Evolutionary conservation across 192 early-diverging fungal genomes (phyloP).

Genomic region (Thoreauomyces humboldtii): DNA sequence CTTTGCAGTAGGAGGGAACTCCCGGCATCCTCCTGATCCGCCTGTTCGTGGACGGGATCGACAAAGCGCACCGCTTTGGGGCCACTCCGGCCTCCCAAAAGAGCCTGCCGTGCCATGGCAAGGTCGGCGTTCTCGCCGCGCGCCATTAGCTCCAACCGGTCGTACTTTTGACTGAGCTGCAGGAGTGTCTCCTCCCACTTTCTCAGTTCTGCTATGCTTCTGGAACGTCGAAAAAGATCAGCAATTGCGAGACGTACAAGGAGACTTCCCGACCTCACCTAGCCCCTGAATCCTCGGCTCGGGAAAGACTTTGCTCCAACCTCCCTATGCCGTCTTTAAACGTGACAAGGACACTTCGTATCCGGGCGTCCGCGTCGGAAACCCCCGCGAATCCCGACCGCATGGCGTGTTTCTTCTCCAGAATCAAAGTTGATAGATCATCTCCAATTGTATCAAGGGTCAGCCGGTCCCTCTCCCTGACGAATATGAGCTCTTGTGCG

Average conservation of each 20-base stretch:
- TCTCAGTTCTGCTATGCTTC: constrained; percentile 52
- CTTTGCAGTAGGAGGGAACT: constrained; percentile 62
- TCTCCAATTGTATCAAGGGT: constrained; percentile 53
- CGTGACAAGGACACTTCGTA: constrained; percentile 49
- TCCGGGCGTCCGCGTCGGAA: constrained; percentile 48
- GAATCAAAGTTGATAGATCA: constrained; percentile 51
- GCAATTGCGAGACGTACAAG: too few species aligned
- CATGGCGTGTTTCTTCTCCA: constrained; percentile 57
- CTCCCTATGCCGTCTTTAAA: constrained; percentile 51
- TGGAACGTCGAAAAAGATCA: too few species aligned
- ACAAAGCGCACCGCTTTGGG: constrained; percentile 15
- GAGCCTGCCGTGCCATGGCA: too few species aligned
- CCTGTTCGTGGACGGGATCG: background rate
- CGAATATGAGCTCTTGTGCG: too few species aligned
- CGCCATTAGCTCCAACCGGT: constrained; percentile 34
- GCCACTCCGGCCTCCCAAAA: too few species aligned
- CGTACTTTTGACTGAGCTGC: constrained; percentile 58
- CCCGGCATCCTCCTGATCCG: constrained; percentile 17
- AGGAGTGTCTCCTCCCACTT: constrained; percentile 65
- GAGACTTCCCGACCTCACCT: too few species aligned
- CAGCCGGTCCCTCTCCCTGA: constrained; percentile 31
- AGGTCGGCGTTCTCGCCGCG: constrained; percentile 18
- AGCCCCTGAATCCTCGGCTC: constrained; percentile 54
- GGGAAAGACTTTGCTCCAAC: constrained; percentile 57
- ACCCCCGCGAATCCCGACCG: constrained; percentile 48